phyloP scores from a whole-genome alignment of 2,329 filamentous ascomycete species.

The Chaetomium olivaceum region DNA sequence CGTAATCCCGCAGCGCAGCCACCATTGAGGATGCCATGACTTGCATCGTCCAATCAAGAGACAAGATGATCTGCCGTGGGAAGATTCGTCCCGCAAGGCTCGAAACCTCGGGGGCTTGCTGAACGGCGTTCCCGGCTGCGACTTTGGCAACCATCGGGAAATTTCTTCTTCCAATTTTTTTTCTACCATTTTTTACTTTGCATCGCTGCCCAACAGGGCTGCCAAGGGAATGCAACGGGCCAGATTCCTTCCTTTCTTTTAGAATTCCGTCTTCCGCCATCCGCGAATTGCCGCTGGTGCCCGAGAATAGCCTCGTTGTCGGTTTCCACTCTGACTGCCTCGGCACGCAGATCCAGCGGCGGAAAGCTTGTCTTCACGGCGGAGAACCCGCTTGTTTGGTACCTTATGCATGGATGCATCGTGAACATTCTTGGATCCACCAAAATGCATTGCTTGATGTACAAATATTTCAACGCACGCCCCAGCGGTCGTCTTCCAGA shows the following conservation, averaged over 20 bases:
- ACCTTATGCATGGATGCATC: conserved; percentile 11
- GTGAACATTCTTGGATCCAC: conserved; percentile 21
- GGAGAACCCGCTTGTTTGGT: not conserved
- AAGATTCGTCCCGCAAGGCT: not conserved
- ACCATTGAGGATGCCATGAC: conserved; percentile 5
- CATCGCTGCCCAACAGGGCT: conserved; percentile 16
- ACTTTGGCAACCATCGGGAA: conserved; percentile 2
- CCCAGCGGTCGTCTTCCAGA: conserved; percentile 72
- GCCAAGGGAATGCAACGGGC: not conserved
- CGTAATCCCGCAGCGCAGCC: conserved; percentile 18
- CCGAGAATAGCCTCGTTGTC: conserved; percentile 15
- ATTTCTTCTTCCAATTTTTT: conserved; percentile 15
- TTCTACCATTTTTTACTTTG: not conserved
- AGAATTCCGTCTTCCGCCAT: not conserved
- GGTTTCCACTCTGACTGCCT: conserved; percentile 11
- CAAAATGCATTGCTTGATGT: not conserved
- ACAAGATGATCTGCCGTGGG: not conserved
- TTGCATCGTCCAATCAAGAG: conserved; percentile 12
- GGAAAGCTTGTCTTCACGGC: conserved; percentile 19
- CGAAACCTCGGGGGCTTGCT: not conserved
- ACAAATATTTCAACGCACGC: conserved; percentile 51
- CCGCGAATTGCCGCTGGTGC: conserved; percentile 20
- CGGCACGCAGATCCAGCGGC: conserved; percentile 11
- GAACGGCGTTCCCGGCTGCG: not conserved
- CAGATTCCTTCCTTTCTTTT: not conserved